phyloP scores from a whole-genome alignment of 2,329 filamentous ascomycete genomes.

The Akanthomyces uredinophilus region DNA sequence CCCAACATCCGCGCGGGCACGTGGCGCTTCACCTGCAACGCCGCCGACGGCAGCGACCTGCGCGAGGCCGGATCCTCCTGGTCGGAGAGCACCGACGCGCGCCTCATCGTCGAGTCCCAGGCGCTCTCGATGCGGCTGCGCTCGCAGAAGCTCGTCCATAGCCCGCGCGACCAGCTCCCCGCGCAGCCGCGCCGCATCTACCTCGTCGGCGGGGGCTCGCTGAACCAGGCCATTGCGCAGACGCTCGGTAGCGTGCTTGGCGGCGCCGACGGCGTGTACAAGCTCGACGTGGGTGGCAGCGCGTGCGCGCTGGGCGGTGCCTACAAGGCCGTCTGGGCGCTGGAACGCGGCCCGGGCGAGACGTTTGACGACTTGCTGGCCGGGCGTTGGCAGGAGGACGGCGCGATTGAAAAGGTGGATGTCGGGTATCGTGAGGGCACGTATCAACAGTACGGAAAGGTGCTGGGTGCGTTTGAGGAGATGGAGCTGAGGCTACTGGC shows the following conservation, averaged over 20 bases:
- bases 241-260: slow-evolving; percentile 86
- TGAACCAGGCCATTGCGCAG: slow-evolving; percentile 82
- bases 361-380: slow-evolving; percentile 87
- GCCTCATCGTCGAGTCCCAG: slow-evolving; percentile 90
- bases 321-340: slow-evolving; percentile 93
- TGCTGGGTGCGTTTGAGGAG: slow-evolving; percentile 69
- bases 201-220: slow-evolving; percentile 86
- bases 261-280: slow-evolving; percentile 83
- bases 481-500: slow-evolving; percentile 65
- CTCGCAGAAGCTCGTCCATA: slow-evolving; percentile 67
- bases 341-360: slow-evolving; percentile 63
- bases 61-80: slow-evolving; percentile 33
- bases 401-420: slow-evolving; percentile 76
- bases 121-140: slow-evolving; percentile 85
- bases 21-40: slow-evolving; percentile 68
- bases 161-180: slow-evolving; percentile 52
- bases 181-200: slow-evolving; percentile 86
- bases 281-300: slow-evolving; percentile 89
- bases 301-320: slow-evolving; percentile 90
- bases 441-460: slow-evolving; percentile 73
- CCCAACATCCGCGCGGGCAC: slow-evolving; percentile 82
- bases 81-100: slow-evolving; percentile 64
- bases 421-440: slow-evolving; percentile 70
- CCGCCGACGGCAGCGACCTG: slow-evolving; percentile 49
- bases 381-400: slow-evolving; percentile 76